These are phyloP conservation scores for Paecilomyces variotii DNA, from an alignment of 2,329 filamentous ascomycete species.

Conservation along the genomic window DNA sequence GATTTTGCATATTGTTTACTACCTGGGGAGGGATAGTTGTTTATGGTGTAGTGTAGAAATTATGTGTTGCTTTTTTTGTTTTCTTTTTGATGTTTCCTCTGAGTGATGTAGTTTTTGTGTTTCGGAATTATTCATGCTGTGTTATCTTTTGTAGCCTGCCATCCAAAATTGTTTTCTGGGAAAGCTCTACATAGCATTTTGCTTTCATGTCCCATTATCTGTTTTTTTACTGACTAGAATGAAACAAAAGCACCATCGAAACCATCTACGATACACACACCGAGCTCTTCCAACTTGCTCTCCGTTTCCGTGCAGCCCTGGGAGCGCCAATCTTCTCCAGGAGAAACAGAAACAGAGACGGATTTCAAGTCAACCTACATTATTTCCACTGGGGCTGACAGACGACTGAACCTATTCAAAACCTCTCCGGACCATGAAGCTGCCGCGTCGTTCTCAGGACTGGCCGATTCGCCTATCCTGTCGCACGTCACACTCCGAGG, in stretches of 20 bases:
- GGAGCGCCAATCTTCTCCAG: constrained; percentile 10
- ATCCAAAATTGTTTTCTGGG: not conserved
- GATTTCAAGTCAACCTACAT: constrained; percentile 18
- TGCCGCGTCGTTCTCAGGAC: constrained; percentile 16
- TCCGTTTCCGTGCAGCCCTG: constrained; percentile 39
- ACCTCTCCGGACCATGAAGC: constrained; percentile 11
- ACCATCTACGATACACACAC: constrained; percentile 32
- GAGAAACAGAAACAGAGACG: constrained; percentile 1
- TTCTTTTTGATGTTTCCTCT: not conserved
- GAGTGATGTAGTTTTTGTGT: too few species aligned
- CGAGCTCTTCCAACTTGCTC: constrained; percentile 48
- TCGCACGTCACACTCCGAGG: constrained; percentile 39
- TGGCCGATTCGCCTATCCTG: constrained; percentile 42
- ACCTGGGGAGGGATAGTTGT: not conserved
- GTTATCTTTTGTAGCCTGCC: not conserved
- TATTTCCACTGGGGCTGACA: constrained; percentile 41
- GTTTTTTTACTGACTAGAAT: not conserved
- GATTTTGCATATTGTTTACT: not conserved
- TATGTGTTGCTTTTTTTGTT: not conserved
- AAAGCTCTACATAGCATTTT: not conserved
- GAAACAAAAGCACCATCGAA: constrained; percentile 38
- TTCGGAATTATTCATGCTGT: too few species aligned
- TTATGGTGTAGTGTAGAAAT: not conserved
- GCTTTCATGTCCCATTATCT: not conserved
- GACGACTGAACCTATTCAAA: constrained; percentile 40